A percentile compares a stretch with the other conserved stretches of the same genome.
phyloP scores from a whole-genome alignment of 768 basidiomycete genomes.

The Candolleomyces efflorescens region DNA sequence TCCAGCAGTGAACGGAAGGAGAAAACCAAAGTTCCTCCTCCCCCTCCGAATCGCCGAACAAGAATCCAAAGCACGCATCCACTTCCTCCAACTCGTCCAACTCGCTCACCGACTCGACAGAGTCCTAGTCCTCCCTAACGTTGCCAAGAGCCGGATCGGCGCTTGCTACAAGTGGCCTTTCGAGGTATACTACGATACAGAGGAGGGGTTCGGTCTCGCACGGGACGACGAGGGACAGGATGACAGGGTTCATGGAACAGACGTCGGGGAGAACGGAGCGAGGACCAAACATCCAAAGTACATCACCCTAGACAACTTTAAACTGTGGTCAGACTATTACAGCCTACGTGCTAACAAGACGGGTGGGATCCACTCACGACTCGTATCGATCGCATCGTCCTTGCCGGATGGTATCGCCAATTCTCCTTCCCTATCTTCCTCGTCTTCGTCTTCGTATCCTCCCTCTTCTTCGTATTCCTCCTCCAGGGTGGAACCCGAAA shows the following conservation, averaged over 20 bases:
- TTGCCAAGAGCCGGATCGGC: constrained; percentile 51
- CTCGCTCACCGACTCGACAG: constrained; percentile 49
- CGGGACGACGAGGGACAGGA: background rate
- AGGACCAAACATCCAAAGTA: constrained; percentile 4
- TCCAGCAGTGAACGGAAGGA: too few species aligned
- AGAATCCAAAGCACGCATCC: constrained; percentile 53
- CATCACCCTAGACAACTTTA: background rate
- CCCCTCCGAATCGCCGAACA: constrained; percentile 50
- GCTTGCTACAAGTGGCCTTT: constrained; percentile 48
- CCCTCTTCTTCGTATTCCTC: too few species aligned
- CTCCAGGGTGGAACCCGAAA: background rate
- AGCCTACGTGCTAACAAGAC: background rate
- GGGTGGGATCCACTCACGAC: background rate
- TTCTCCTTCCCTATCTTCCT: background rate
- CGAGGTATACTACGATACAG: constrained; percentile 44
- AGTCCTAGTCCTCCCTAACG: constrained; percentile 58
- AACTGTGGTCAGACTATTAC: background rate
- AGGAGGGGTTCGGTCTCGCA: constrained; percentile 12
- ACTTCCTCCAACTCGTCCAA: constrained; percentile 46
- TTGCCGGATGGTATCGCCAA: background rate
- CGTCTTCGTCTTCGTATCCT: background rate
- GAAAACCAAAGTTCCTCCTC: constrained; percentile 32
- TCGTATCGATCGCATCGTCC: background rate
- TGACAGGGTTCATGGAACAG: constrained; percentile 10
- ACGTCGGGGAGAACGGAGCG: too few species aligned